These are phyloP conservation scores for Yamadazyma nakazawae DNA, from an alignment of 805 yeast genomes.

Conservation along the genomic window DNA sequence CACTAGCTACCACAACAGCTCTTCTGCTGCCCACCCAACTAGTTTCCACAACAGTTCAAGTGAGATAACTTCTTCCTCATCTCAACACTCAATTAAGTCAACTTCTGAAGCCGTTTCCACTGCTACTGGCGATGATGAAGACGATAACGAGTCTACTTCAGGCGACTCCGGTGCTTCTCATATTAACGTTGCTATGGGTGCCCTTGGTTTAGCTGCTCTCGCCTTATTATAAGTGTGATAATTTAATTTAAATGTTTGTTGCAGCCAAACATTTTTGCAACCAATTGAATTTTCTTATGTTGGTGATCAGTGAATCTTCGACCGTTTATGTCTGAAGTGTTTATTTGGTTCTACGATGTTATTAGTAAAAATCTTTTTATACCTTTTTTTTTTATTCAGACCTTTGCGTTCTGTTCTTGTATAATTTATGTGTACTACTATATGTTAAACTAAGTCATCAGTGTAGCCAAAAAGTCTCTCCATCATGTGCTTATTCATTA, in stretches of 20 bases:
- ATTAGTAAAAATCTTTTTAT: conserved; percentile 9
- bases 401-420: conserved; percentile 5
- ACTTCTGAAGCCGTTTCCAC: conserved; percentile 13
- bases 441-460: neutral
- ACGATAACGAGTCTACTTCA: conserved; percentile 12
- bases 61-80: conserved; percentile 5
- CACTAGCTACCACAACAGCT: conserved; percentile 10
- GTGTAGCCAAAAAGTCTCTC: neutral
- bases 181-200: conserved; percentile 18
- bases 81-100: conserved; percentile 7
- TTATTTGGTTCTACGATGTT: conserved; percentile 11
- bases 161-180: conserved; percentile 13
- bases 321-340: neutral
- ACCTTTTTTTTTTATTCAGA: conserved; percentile 6
- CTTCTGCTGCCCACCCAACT: conserved; percentile 7
- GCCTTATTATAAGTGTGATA: conserved; percentile 16
- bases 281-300: neutral
- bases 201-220: conserved; percentile 27
- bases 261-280: neutral
- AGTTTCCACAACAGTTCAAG: conserved; percentile 9
- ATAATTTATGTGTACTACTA: conserved; percentile 2
- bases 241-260: neutral
- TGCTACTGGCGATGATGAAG: conserved; percentile 11
- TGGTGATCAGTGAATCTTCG: neutral
- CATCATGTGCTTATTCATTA: neutral